phyloP scores from a whole-genome alignment of 805 yeast genomes.

The Sugiyamaella chiloensis region DNA sequence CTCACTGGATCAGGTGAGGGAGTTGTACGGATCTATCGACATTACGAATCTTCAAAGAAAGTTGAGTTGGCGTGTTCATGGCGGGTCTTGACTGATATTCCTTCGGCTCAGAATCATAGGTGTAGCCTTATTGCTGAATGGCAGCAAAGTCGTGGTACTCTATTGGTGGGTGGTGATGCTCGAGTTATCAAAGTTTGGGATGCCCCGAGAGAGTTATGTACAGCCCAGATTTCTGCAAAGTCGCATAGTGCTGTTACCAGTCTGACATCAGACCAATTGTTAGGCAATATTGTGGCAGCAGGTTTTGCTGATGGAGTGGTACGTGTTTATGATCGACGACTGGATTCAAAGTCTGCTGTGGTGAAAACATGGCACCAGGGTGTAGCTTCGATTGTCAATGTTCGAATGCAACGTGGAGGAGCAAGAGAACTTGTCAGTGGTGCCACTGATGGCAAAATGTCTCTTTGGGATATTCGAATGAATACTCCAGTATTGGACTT shows the following conservation, averaged over 20 bases:
- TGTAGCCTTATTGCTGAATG: constrained; percentile 84
- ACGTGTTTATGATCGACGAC: constrained; percentile 85
- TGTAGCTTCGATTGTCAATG: constrained; percentile 55
- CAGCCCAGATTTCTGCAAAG: constrained; percentile 85
- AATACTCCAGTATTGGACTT: constrained; percentile 64
- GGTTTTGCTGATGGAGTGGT: constrained; percentile 91
- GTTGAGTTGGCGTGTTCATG: constrained; percentile 77
- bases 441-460: constrained; percentile 69
- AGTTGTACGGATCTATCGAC: constrained; percentile 79
- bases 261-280: constrained; percentile 90
- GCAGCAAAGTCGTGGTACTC: constrained; percentile 93
- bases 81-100: constrained; percentile 86
- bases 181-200: constrained; percentile 93
- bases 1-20: constrained; percentile 93
- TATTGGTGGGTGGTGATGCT: constrained; percentile 91
- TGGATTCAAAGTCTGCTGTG: constrained; percentile 82
- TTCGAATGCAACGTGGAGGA: constrained; percentile 97
- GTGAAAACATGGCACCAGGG: constrained; percentile 70
- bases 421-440: constrained; percentile 86
- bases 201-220: constrained; percentile 87
- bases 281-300: constrained; percentile 84
- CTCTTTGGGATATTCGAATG: constrained; percentile 85
- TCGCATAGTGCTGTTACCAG: constrained; percentile 86
- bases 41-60: constrained; percentile 56
- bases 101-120: constrained; percentile 73